Conservation (phyloP, 176 grass and related monocot genomes). For the Carex myosuroides region DNA sequence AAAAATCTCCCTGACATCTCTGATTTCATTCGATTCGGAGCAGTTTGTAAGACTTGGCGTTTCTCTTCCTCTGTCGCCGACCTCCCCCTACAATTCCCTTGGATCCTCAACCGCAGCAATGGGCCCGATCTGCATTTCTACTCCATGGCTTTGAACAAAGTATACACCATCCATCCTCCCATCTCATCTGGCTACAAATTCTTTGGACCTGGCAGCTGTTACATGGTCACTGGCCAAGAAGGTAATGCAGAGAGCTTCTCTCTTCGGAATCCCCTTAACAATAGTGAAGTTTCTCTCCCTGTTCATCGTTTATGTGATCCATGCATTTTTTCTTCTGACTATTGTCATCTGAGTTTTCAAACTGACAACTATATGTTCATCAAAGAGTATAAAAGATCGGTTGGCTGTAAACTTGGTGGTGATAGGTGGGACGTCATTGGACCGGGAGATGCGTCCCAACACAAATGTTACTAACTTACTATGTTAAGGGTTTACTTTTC, state of each 20-base stretch:
- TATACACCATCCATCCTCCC: background rate
- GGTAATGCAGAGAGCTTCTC: background rate
- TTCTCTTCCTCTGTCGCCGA: background rate
- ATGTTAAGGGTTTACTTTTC: background rate
- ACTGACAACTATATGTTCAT: background rate
- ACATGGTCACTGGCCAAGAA: background rate
- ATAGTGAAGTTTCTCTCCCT: background rate
- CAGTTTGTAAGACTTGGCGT: background rate
- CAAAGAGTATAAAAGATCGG: fast-evolving
- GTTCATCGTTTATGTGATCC: background rate
- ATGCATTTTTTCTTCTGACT: too few relatives aligned
- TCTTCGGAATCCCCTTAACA: background rate
- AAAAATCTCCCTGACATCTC: background rate
- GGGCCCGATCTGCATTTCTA: background rate
- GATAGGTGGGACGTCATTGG: background rate
- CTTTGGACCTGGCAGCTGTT: background rate
- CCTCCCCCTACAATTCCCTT: background rate
- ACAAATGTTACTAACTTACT: background rate
- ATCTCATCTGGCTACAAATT: background rate
- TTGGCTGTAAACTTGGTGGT: background rate
- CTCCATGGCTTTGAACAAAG: background rate
- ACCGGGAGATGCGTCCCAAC: background rate
- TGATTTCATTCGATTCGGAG: background rate
- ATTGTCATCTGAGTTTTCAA: background rate
- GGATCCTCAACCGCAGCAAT: background rate